phyloP scores from a whole-genome alignment of 306 rosid genomes.

The Malus sylvestris region DNA sequence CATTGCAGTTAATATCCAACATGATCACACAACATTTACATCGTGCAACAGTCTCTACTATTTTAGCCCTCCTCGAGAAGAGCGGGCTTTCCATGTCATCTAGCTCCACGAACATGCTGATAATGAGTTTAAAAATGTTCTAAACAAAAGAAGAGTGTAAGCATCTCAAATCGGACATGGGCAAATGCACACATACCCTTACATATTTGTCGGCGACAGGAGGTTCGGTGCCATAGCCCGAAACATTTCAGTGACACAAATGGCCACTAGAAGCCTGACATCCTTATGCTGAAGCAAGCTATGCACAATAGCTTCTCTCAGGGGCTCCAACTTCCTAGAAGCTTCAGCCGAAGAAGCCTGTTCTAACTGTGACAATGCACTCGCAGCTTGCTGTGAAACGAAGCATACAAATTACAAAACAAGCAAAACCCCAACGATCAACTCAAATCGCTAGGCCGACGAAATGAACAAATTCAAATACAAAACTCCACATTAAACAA shows the following conservation, averaged over 20 bases:
- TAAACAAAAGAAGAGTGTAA: not conserved
- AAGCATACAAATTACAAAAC: not conserved
- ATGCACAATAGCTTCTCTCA: constrained; percentile 35
- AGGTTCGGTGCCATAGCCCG: constrained; percentile 71
- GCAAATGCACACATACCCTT: constrained; percentile 40
- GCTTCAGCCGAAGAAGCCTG: constrained; percentile 39
- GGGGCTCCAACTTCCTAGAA: constrained; percentile 39
- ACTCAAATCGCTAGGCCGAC: not conserved
- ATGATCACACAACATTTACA: constrained; percentile 71
- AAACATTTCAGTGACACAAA: constrained; percentile 64
- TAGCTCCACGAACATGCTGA: constrained; percentile 65
- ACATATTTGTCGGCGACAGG: constrained; percentile 66
- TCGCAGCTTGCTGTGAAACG: constrained; percentile 57
- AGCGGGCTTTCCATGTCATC: constrained; percentile 53
- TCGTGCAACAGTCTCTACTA: constrained; percentile 68
- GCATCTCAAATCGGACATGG: not conserved
- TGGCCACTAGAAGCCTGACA: constrained; percentile 68
- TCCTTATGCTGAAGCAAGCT: constrained; percentile 69
- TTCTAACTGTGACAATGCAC: constrained; percentile 52
- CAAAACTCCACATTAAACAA: not conserved
- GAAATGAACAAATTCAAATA: not conserved
- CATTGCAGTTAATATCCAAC: constrained; percentile 70
- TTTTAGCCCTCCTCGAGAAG: constrained; percentile 71
- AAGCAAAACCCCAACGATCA: not conserved
- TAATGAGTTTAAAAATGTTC: too few relatives aligned